Conservation (phyloP, 495 filamentous ascomycete genomes). For the Penicillium dipodomyicola region DNA sequence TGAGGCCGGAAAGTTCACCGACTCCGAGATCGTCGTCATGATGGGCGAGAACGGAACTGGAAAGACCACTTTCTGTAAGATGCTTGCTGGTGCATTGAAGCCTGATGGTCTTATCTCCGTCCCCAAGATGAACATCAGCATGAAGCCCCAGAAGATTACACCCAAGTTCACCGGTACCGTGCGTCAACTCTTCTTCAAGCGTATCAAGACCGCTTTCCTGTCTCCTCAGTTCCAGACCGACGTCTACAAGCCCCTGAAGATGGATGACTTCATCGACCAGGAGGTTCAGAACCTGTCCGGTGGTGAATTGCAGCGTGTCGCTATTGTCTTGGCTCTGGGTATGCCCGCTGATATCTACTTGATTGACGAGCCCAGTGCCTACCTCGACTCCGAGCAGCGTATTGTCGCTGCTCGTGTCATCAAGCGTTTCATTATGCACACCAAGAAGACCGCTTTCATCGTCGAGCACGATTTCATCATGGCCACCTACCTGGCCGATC, state of each 20-base stretch:
- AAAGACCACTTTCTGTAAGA: slow-evolving; percentile 96
- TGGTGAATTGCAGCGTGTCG: slow-evolving; percentile 98
- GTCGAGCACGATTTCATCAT: slow-evolving; percentile 99
- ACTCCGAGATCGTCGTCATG: slow-evolving; percentile 98
- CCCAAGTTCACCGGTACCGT: slow-evolving; percentile 97
- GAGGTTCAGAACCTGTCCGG: slow-evolving; percentile 98
- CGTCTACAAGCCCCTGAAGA: slow-evolving; percentile 95
- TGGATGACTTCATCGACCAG: slow-evolving; percentile 99
- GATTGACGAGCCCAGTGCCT: slow-evolving; percentile 92
- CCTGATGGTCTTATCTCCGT: slow-evolving; percentile 74
- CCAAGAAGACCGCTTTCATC: slow-evolving; percentile 98
- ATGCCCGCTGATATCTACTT: slow-evolving; percentile 97
- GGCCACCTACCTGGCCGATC: slow-evolving; percentile 95
- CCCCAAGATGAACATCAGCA: slow-evolving; percentile 92
- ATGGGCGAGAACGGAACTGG: slow-evolving; percentile 98
- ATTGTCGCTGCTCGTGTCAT: slow-evolving; percentile 95
- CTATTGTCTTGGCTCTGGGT: slow-evolving; percentile 92
- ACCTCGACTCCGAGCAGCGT: slow-evolving; percentile 98
- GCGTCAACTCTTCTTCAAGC: slow-evolving; percentile 91
- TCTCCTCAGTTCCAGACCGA: slow-evolving; percentile 98
- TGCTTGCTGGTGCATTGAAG: slow-evolving; percentile 89
- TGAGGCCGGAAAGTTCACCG: slow-evolving; percentile 83
- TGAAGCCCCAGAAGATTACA: slow-evolving; percentile 99
- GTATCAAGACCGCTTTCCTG: slow-evolving; percentile 94
- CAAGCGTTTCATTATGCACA: slow-evolving; percentile 99